phyloP scores from a whole-genome alignment of 106 monocot species.

The Dactylorhiza incarnata region DNA sequence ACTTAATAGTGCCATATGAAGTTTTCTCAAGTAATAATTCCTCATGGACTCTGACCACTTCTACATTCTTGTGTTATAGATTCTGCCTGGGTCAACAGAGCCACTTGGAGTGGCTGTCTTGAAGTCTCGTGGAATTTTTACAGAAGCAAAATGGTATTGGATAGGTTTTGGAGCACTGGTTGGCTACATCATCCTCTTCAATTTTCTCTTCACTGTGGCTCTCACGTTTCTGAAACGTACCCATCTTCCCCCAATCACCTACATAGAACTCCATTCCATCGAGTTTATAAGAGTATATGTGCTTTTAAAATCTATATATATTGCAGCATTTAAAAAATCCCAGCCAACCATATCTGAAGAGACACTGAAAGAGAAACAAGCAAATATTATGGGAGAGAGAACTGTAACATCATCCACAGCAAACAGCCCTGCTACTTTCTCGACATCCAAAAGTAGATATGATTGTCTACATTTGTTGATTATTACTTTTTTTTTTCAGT shows the following conservation, averaged over 20 bases:
- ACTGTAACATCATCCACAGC: background rate
- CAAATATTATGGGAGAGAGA: constrained; percentile 7
- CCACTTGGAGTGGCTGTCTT: constrained; percentile 13
- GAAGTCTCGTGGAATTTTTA: constrained; percentile 14
- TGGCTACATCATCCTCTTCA: constrained; percentile 21
- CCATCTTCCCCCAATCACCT: background rate
- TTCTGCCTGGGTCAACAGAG: constrained; percentile 3
- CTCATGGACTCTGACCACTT: background rate
- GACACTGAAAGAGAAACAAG: constrained; percentile 16
- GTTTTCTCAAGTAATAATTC: background rate
- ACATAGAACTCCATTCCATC: background rate
- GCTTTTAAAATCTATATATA: background rate
- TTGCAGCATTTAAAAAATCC: constrained; percentile 21
- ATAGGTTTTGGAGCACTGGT: constrained; percentile 19
- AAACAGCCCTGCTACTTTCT: background rate
- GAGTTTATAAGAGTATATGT: background rate
- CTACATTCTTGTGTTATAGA: background rate
- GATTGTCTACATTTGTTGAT: background rate
- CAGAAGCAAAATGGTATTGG: constrained; percentile 28
- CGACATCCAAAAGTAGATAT: background rate
- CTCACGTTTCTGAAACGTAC: constrained; percentile 26
- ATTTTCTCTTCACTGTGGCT: constrained; percentile 12
- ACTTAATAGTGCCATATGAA: background rate
- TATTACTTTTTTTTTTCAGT: background rate
- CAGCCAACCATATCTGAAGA: constrained; percentile 19